Evolutionary conservation across 2,329 filamentous ascomycete species (phyloP), one percentile per base, ranked within the genome.

Genomic region (Pseudogymnoascus sp.): DNA sequence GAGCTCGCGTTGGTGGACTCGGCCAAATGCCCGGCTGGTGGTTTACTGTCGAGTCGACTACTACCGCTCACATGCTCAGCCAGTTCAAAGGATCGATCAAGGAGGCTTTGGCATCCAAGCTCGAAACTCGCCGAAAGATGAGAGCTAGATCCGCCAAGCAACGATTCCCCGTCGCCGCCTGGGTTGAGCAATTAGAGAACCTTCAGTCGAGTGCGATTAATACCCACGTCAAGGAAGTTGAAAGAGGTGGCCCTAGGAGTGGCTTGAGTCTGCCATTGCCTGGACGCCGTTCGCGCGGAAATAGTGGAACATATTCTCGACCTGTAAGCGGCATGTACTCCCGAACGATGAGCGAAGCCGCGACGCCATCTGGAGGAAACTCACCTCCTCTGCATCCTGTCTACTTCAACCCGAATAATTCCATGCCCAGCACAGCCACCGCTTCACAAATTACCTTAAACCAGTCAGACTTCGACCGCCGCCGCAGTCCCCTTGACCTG

Each of bases 1-100:
- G 85, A 52, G 83, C 85, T 38, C 79, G 84, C 61, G 86, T 88
- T 38, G 85, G 85, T 66, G 86, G 85, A 62, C 77, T 88, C 22
- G 84, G 85, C n/a, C 83, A 86, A 69, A 88, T 88, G 85, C 86
- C 86, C 19, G 86, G 86, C 23, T 88, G 85, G 82, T 88, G 85
- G 85, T 88, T 83, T 71, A 87, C 85, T 0, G 82, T 88, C 62
- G 86, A 88, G 70, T 86, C 84, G 0, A 84, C 80, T 5, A 83
- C 83, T 1, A 85, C 84, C 0, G 79, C 79, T 45, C 85, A 88
- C 74, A 74, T 87, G 45, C 76, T 88, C 61, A 80, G 83, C 52
- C 86, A 88, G 69, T 88, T 88, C 76, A 85, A 83, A 71, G 77
- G 79, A 66, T 83, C 85, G 11, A 87, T 88, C 65, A 75, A 82